Percentiles rank a stretch among this genome's conserved stretches.
Conservation (phyloP, 169 alveolate species). For the Sarcocystis neurona region DNA sequence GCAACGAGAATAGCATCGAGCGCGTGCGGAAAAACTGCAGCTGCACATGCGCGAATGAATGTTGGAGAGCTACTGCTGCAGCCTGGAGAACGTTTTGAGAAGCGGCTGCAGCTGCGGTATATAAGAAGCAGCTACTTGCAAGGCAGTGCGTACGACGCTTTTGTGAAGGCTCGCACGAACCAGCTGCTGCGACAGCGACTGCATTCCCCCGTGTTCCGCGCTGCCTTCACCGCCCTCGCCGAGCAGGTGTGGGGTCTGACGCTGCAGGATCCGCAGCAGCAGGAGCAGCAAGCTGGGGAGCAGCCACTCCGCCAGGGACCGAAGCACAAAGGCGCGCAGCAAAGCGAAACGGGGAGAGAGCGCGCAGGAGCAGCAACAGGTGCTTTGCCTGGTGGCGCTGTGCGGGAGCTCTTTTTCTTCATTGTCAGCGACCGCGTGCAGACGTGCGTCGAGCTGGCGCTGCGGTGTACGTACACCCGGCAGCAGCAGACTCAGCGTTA, state of each 20-base stretch:
- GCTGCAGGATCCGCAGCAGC: not conserved
- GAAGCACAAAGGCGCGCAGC: not conserved
- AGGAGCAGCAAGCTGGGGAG: not conserved
- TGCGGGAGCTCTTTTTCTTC: not conserved
- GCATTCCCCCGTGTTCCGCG: not conserved
- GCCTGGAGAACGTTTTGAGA: not conserved
- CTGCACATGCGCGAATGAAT: too few species aligned
- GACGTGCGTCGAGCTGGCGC: conserved; percentile 19
- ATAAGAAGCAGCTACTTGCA: not conserved
- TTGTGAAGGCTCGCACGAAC: not conserved
- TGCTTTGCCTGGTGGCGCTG: not conserved
- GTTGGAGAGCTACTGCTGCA: not conserved
- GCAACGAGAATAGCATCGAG: too few species aligned
- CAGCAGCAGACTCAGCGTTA: not conserved
- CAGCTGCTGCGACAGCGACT: not conserved
- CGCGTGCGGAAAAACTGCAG: too few species aligned
- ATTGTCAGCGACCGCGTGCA: conserved; percentile 24
- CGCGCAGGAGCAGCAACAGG: not conserved
- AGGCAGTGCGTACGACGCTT: not conserved
- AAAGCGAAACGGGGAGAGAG: not conserved
- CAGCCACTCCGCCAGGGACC: not conserved
- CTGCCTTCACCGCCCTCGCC: not conserved
- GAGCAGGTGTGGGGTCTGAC: not conserved
- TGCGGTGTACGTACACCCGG: conserved; percentile 17
- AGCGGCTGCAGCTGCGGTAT: not conserved